A percentile compares a stretch with the other conserved stretches of the same genome.
Evolutionary conservation across 2,329 filamentous ascomycete species (phyloP).

Genomic region (Cladophialophora yegresii): DNA sequence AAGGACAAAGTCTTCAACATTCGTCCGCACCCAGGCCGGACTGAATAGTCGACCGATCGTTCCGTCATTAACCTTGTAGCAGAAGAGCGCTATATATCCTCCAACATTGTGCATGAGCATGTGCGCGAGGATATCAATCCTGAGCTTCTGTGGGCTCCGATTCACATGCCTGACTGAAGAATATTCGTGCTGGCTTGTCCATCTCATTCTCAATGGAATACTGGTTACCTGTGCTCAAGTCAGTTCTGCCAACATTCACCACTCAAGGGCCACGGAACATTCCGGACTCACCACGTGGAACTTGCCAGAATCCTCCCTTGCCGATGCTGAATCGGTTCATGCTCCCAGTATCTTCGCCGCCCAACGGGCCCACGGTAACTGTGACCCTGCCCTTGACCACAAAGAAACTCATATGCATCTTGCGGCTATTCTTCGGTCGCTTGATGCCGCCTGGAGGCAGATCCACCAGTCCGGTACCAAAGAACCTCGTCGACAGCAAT

Average conservation of each 20-base stretch:
- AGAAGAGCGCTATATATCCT: not conserved
- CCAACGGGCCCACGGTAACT: slow-evolving; percentile 70
- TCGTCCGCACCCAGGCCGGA: not conserved
- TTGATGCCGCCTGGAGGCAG: slow-evolving; percentile 81
- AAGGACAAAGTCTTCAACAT: not conserved
- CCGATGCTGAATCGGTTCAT: slow-evolving; percentile 73
- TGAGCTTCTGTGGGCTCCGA: slow-evolving; percentile 7
- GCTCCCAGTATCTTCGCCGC: slow-evolving; percentile 41
- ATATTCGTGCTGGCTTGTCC: slow-evolving; percentile 71
- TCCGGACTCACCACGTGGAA: slow-evolving; percentile 76
- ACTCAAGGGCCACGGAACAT: not conserved
- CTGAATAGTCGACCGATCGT: not conserved
- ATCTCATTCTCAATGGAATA: slow-evolving; percentile 81
- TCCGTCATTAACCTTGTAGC: not conserved
- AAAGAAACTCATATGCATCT: slow-evolving; percentile 97
- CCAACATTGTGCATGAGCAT: not conserved
- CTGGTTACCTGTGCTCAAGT: slow-evolving; percentile 69
- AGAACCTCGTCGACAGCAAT: slow-evolving; percentile 78
- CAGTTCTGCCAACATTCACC: not conserved
- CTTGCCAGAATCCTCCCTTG: slow-evolving; percentile 88
- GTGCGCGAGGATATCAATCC: not conserved
- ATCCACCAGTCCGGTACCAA: slow-evolving; percentile 87
- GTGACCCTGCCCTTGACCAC: slow-evolving; percentile 79
- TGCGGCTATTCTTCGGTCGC: slow-evolving; percentile 84
- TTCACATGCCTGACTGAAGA: slow-evolving; percentile 86